phyloP scores from a whole-genome alignment of 2,329 filamentous ascomycete genomes.

The Cladosporium halotolerans region DNA sequence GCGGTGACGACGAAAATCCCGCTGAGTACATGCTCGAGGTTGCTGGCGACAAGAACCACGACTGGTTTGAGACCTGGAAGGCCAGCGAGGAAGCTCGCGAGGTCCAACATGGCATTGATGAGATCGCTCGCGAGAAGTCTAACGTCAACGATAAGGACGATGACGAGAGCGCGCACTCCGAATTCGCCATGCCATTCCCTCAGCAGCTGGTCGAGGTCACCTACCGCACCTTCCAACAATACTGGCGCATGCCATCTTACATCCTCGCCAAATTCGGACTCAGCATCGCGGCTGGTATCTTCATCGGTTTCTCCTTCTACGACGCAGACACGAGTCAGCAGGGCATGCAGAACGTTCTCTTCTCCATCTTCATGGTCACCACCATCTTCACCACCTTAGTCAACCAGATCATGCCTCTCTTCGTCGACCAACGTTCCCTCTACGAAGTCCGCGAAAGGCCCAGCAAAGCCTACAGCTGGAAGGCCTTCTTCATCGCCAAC shows the following conservation, averaged over 20 bases:
- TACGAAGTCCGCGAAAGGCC: conserved; percentile 57
- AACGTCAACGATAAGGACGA: conserved; percentile 17
- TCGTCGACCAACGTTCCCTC: conserved; percentile 52
- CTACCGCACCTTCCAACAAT: conserved; percentile 39
- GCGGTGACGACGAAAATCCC: conserved; percentile 52
- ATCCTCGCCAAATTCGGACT: conserved; percentile 54
- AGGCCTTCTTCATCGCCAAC: conserved; percentile 65
- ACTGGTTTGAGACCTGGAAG: conserved; percentile 39
- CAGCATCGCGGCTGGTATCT: conserved; percentile 44
- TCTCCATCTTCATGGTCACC: conserved; percentile 47
- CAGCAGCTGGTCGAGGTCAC: conserved; percentile 34
- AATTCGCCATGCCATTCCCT: conserved; percentile 40
- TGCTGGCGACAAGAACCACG: conserved; percentile 32
- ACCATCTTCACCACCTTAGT: conserved; percentile 40
- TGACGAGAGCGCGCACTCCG: conserved; percentile 31
- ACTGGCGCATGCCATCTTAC: conserved; percentile 42
- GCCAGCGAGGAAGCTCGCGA: conserved; percentile 24
- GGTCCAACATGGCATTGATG: conserved; percentile 35
- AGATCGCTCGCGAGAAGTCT: conserved; percentile 34
- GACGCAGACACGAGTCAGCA: conserved; percentile 31
- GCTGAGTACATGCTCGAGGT: conserved; percentile 69
- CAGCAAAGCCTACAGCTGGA: conserved; percentile 69
- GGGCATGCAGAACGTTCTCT: conserved; percentile 42
- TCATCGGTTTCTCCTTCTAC: conserved; percentile 44
- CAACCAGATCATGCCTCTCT: conserved; percentile 55